Evolutionary conservation across 1,284 basidiomycete genomes (phyloP), one percentile per base, ranked within the genome.

Genomic region (Apiotrichum domesticum): DNA sequence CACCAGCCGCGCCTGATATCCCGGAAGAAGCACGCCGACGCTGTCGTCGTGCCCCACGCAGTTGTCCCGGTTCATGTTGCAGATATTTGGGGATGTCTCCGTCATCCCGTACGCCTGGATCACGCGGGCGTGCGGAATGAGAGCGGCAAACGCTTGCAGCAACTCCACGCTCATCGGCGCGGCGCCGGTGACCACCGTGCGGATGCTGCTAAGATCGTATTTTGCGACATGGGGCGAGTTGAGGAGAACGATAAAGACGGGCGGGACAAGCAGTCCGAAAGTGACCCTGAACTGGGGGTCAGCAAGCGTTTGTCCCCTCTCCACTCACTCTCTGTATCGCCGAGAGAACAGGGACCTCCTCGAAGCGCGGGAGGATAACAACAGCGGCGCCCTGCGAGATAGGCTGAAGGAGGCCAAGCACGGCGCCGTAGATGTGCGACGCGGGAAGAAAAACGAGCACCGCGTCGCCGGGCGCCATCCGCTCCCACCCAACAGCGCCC

Each of bases 1-100:
- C 6, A 95, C 84, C 11, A 97, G 73, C 10, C 88, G 81, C 0
- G 86, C 84, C 69, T 91, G 83, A 35, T 92, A 80, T 60, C 88
- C 88, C 0, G 93, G 85, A 10, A 94, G 69, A 3, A 94, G 77
- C 2, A 80, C 71, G 0, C 93, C 93, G 45, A 87, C 82, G 42
- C 83, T 81, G 35, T 89, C 85, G 62, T 83, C 83, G 37, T 54
- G 52, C 9, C 14, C 49, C 15, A 35, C 51, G 1, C 68, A 63
- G 42, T 68, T 66, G 67, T 70, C 57, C 69, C 71, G 10, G 46
- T 71, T 71, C 54, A 34, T 10, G 50, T 46, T 39, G 37, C 37
- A 39, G 37, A 39, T 39, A 39, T 39, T 39, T 13, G 37, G 37
- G 8, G 37, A 39, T 7, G 37, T 39, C 13, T 39, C 37, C 37